Conservation (phyloP, 495 filamentous ascomycete genomes). For the Podospora pseudoanserina region DNA sequence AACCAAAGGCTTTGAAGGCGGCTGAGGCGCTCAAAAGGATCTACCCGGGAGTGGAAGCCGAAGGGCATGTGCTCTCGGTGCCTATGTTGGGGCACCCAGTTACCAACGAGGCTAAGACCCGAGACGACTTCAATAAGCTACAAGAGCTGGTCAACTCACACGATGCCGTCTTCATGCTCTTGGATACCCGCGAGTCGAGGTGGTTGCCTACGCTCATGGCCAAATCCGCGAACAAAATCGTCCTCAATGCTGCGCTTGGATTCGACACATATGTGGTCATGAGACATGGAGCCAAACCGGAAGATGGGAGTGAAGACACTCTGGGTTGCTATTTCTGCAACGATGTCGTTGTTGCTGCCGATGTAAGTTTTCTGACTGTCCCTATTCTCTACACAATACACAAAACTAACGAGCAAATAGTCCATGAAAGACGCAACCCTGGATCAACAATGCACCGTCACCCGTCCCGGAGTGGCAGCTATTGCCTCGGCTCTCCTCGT, state of each 20-base stretch:
- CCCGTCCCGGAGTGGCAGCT: constrained; percentile 83
- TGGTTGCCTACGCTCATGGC: constrained; percentile 99
- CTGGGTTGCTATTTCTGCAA: constrained; percentile 98
- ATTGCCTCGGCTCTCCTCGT: constrained; percentile 92
- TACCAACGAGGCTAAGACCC: constrained; percentile 60
- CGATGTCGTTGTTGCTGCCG: constrained; percentile 90
- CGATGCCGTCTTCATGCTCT: constrained; percentile 89
- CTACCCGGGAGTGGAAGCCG: constrained; percentile 81
- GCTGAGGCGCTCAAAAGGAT: constrained; percentile 79
- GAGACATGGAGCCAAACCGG: constrained; percentile 71
- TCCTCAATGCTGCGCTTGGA: constrained; percentile 92
- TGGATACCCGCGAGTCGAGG: constrained; percentile 91
- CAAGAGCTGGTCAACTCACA: constrained; percentile 76
- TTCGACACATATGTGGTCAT: constrained; percentile 98
- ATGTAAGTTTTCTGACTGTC: constrained; percentile 59
- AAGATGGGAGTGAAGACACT: constrained; percentile 53
- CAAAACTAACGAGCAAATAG: constrained; percentile 46
- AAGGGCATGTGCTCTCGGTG: constrained; percentile 75
- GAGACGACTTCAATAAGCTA: constrained; percentile 70
- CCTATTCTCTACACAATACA: constrained; percentile 29
- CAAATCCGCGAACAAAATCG: constrained; percentile 86
- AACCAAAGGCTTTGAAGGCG: constrained; percentile 76
- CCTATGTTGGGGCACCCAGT: constrained; percentile 95
- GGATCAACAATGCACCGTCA: constrained; percentile 97
- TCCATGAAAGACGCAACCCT: constrained; percentile 90